Percentiles rank a stretch among this genome's conserved stretches.
Evolutionary conservation across 441 rosid genomes (phyloP).

Genomic region (Dalechampia spathulata): DNA sequence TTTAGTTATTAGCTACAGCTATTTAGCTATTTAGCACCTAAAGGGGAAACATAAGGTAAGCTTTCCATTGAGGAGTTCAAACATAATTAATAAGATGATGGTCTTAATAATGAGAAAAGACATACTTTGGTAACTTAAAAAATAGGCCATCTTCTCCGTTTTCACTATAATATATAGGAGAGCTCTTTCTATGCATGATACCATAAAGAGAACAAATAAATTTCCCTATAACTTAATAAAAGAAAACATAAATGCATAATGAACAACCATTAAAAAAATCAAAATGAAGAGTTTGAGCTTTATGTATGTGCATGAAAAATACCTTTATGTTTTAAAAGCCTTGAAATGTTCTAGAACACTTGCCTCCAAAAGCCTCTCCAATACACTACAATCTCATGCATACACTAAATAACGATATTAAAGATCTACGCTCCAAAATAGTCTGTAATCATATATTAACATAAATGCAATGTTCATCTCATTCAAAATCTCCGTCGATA

Average conservation of each 20-base stretch:
- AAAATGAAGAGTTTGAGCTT: no score
- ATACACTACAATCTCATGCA: slow-evolving; percentile 96
- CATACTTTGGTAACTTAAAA: slow-evolving; percentile 73
- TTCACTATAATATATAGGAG: slow-evolving; percentile 75
- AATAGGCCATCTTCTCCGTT: slow-evolving; percentile 80
- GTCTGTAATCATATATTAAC: slow-evolving; percentile 90
- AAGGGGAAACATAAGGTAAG: not conserved
- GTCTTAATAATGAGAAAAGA: slow-evolving; percentile 2
- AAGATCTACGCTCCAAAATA: slow-evolving; percentile 78
- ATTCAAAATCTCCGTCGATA: no score
- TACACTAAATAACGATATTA: slow-evolving; percentile 81
- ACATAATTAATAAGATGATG: not conserved
- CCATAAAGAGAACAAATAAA: slow-evolving; percentile 87
- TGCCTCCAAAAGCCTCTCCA: slow-evolving; percentile 98
- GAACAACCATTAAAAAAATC: no score
- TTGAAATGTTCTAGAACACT: slow-evolving; percentile 17
- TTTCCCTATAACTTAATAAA: slow-evolving; percentile 51
- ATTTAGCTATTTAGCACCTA: not conserved
- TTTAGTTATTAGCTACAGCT: not conserved
- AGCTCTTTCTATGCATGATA: slow-evolving; percentile 92
- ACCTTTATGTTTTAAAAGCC: not conserved
- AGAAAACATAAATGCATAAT: slow-evolving; percentile 9
- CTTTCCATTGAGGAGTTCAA: not conserved
- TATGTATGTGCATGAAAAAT: no score
- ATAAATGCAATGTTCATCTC: no score